Base-by-base conservation (phyloP, 441 rosid species). In the Heliophila coronopifolia region DNA sequence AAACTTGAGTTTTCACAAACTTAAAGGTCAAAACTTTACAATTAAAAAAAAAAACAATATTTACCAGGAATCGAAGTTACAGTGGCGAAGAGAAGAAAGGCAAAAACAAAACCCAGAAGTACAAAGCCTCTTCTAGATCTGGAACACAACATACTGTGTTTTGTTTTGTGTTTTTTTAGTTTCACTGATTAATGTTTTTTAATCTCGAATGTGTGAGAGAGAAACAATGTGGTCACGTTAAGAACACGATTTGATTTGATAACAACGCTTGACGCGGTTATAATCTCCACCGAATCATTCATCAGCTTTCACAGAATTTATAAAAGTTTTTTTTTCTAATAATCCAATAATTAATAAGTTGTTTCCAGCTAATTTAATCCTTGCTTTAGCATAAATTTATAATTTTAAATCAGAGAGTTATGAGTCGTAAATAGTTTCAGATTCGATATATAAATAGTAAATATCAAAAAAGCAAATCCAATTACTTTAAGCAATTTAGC, bases 111-210 rank as follows among this genome's bases (percentile, higher is more conserved):
- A 58, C 61, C 39, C 35, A 66, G 16, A 33, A 65, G 35, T 35
- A 73, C 9, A 34, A 58, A 45, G 30, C 70, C 27, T 17, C 59
- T 57, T 32, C 57, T 63, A 64, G 80, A 70, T 75, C 63, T 65
- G 54, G 22, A 56, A 45, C 53, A 53, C 11, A 54, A 50, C 77
- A 65, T 72, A 23, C 25, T 76, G 33, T 16, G 6, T 37, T 25
- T 15, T 18, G 48, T 10, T 44, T 20, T 27, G 7, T 27, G 9
- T 36, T 5, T 5, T 11, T 2, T 13, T 33, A 10, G 11, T 9
- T n/a, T n/a, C 5, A 11, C 24, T 50, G 50, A n/a, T n/a, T n/a
- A n/a, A n/a, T n/a, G n/a, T n/a, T n/a, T n/a, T 24, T 41, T 26
- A 6, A 27, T 7, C 11, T 42, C 24, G 24, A 43, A 18, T 12